Percentiles rank a stretch among this genome's conserved stretches.
These are phyloP conservation scores for Tetratostichococcus sp. DNA, from an alignment of 139 green algal genomes.

Conservation along the genomic window DNA sequence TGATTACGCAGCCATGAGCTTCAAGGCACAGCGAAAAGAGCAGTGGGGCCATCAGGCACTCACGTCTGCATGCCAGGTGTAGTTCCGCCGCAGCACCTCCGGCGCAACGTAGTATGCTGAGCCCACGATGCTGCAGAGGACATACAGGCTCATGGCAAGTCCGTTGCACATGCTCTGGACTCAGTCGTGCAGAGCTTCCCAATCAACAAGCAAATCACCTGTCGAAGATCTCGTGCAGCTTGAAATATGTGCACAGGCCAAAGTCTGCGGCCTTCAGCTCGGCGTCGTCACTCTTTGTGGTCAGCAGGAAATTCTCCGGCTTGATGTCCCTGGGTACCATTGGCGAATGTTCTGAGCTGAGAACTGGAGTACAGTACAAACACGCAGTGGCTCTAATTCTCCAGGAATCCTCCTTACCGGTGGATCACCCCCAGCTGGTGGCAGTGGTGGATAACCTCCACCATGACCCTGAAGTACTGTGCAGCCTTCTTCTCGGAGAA, in stretches of 20 bases:
- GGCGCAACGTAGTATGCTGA: conserved; percentile 74
- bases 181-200: no score
- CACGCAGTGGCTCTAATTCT: no score
- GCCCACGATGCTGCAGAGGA: conserved; percentile 45
- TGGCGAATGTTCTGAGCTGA: no score
- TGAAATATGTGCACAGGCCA: conserved; percentile 67
- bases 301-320: conserved; percentile 82
- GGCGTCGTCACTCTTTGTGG: conserved; percentile 26
- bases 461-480: conserved; percentile 55
- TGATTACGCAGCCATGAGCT: no score
- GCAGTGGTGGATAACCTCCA: conserved; percentile 57
- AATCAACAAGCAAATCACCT: no score
- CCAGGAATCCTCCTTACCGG: background rate
- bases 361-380: no score
- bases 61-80: conserved; percentile 54
- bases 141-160: no score
- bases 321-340: conserved; percentile 50
- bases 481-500: conserved; percentile 57
- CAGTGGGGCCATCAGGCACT: no score
- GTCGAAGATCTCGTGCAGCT: conserved; percentile 16
- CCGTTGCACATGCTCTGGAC: no score
- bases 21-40: no score
- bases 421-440: conserved; percentile 68
- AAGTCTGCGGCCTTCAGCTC: conserved; percentile 70
- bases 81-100: conserved; percentile 62